A percentile compares a stretch with the other conserved stretches of the same genome.
These are phyloP conservation scores for Fusarium ramigenum DNA, from an alignment of 2,329 filamentous ascomycete species.

Conservation along the genomic window DNA sequence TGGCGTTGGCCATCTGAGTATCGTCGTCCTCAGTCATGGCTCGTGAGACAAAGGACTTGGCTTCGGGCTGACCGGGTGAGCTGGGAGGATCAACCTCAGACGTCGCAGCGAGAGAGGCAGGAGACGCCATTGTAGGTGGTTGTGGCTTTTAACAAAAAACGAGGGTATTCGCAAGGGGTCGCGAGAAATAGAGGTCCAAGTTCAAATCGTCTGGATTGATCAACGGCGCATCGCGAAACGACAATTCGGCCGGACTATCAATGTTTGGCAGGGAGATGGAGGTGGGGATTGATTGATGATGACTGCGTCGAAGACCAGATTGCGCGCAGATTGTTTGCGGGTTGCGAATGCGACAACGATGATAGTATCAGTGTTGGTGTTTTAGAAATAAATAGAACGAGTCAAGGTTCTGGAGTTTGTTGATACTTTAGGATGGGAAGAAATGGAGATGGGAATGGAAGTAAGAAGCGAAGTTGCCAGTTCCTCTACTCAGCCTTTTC, in stretches of 20 bases:
- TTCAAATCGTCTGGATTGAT: slow-evolving; percentile 15
- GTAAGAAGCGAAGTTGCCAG: slow-evolving; percentile 37
- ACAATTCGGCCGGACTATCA: slow-evolving; percentile 6
- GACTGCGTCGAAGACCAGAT: slow-evolving; percentile 21
- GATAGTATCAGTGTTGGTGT: slow-evolving; percentile 8
- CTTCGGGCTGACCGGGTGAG: slow-evolving; percentile 55
- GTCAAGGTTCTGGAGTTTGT: slow-evolving; percentile 5
- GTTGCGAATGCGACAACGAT: slow-evolving; percentile 28
- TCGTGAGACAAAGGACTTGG: slow-evolving; percentile 59
- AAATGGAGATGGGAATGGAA: slow-evolving; percentile 13
- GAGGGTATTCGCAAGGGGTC: slow-evolving; percentile 9
- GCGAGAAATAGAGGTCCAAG: not conserved
- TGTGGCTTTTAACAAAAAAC: slow-evolving; percentile 5
- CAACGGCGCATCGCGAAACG: slow-evolving; percentile 37
- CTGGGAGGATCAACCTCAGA: slow-evolving; percentile 59
- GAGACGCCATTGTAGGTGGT: slow-evolving; percentile 50
- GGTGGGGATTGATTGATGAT: slow-evolving; percentile 14
- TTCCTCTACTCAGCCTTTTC: slow-evolving; percentile 24
- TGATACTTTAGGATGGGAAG: slow-evolving; percentile 9
- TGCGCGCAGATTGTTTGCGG: slow-evolving; percentile 24
- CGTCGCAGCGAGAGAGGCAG: slow-evolving; percentile 52
- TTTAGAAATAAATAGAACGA: not conserved
- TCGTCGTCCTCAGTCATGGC: slow-evolving; percentile 59
- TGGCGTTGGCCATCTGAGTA: slow-evolving; percentile 53
- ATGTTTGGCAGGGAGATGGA: slow-evolving; percentile 25